Evolutionary conservation across 306 rosid genomes (phyloP).

Genomic region (Datisca glomerata): DNA sequence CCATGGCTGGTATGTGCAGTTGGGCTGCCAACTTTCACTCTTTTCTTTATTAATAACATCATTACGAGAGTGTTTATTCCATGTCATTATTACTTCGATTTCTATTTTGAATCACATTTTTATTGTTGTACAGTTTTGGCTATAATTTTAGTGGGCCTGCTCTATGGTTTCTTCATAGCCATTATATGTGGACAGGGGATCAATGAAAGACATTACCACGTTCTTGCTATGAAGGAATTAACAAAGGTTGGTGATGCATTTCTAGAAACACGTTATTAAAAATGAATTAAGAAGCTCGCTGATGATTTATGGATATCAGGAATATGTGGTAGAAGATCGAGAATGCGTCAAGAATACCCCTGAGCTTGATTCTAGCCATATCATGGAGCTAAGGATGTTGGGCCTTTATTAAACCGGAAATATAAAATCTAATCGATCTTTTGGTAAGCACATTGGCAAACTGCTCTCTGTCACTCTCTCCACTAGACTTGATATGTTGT

Average conservation of each 20-base stretch:
- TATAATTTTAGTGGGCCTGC: constrained; percentile 90
- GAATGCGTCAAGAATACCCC: constrained; percentile 47
- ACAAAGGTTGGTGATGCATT: too few relatives aligned
- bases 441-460: constrained; percentile 15
- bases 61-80: too few relatives aligned
- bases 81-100: too few relatives aligned
- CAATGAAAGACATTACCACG: constrained; percentile 96
- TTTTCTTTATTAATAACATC: neutral
- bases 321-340: constrained; percentile 87
- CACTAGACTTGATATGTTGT: too few relatives aligned
- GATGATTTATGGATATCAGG: too few relatives aligned
- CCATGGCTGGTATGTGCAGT: constrained; percentile 75
- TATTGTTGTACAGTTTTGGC: constrained; percentile 64
- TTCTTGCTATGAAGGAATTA: constrained; percentile 93
- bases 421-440: constrained; percentile 8
- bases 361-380: constrained; percentile 86
- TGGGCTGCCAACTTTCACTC: constrained; percentile 2
- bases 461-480: too few relatives aligned
- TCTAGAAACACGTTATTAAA: too few relatives aligned
- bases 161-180: constrained; percentile 97
- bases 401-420: constrained; percentile 69
- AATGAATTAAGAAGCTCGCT: too few relatives aligned
- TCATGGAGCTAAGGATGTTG: constrained; percentile 86
- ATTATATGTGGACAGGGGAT: constrained; percentile 97
- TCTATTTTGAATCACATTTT: too few relatives aligned